Base-by-base conservation (phyloP, 768 basidiomycete genomes). In the Leccinum longicurvipes region DNA sequence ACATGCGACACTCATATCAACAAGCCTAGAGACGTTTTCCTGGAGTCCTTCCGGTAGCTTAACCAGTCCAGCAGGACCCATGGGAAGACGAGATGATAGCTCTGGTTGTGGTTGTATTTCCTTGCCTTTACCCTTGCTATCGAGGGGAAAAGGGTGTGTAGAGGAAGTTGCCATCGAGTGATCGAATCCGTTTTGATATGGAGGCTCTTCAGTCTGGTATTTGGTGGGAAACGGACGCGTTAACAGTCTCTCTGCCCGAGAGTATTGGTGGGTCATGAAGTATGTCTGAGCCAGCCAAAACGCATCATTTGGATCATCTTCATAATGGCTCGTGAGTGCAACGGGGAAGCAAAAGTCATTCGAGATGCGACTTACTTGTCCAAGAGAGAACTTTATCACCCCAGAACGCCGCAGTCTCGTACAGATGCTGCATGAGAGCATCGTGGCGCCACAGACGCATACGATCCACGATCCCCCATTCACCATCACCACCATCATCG, bases 201-300 rank as follows among this genome's bases (percentile, higher is more conserved):
- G 63, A 46, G 57, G 63, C 4, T 70, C 74, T 24, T 67, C 54
- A 1, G 78, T 75, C 8, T 79, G 77, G 4, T 77, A 76, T 31
- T 77, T 68, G 9, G 78, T 79, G 6, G 86, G 80, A 67, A 96
- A 92, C 0, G 92, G 91, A n/a, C 91, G 82, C 2, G 87, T 93
- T 46, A 99, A 81, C 25, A 99, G 78, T 46, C 88, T 83, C 70
- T 98, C 93, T 10, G 97, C 95, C 47, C 95, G 90, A 8, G 93
- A 87, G 73, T 96, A 98, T 58, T 97, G 92, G 63, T 95, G 87
- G 3, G 89, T 94, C 78, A 95, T 89, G 71, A 98, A 99, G 72
- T 94, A 93, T 0, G 91, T 93, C 71, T 99, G 97, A 3, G 97
- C 95, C 21, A 99, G 83, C 97, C 97, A 99, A 73, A 99, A 98